Evolutionary conservation across 2,329 filamentous ascomycete species (phyloP), one percentile per base, ranked within the genome.

Genomic region (Neopestalotiopsis clavispora): DNA sequence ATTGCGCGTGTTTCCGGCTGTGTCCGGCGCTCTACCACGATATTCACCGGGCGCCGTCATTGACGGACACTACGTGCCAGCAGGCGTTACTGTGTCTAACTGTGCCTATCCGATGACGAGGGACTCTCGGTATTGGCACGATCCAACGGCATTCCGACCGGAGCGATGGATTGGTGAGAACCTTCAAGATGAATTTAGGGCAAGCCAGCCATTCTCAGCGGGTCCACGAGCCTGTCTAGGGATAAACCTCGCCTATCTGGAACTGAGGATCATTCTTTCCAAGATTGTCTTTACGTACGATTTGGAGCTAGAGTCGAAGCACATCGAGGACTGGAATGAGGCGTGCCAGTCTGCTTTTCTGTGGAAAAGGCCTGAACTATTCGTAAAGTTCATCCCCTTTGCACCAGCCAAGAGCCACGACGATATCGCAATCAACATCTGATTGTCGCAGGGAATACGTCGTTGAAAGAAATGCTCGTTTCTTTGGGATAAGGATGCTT

Each of bases 211-310:
- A 0, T 76, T 76, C 64, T 71, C 70, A 2, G 57, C 67, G 10
- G 75, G 75, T 0, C 66, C 74, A 1, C 68, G 75, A 2, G 71
- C 69, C 56, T 76, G 75, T 56, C 70, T 76, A 10, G 75, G 75
- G 9, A 71, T 71, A 49, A 76, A 76, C 42, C 69, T 79, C 14
- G 81, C 81, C 0, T 79, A 79, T 45, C 74, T 81, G 6, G 81
- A 83, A 71, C 78, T 82, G 75, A 72, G 76, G 6, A 68, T 80
- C 4, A 76, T 80, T 12, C 61, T 83, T 12, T 78, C 80, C 1
- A 82, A 80, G 69, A 66, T 83, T 34, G 20, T 82, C 7, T 82
- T 71, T 66, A 70, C 73, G 2, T 83, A 79, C 65, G 79, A 83
- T 62, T 69, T 82, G 68, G 76, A 80, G 68, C 73, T 81, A 34